phyloP scores from a whole-genome alignment of 139 green algal species.

The Raphidocelis subcapitata region DNA sequence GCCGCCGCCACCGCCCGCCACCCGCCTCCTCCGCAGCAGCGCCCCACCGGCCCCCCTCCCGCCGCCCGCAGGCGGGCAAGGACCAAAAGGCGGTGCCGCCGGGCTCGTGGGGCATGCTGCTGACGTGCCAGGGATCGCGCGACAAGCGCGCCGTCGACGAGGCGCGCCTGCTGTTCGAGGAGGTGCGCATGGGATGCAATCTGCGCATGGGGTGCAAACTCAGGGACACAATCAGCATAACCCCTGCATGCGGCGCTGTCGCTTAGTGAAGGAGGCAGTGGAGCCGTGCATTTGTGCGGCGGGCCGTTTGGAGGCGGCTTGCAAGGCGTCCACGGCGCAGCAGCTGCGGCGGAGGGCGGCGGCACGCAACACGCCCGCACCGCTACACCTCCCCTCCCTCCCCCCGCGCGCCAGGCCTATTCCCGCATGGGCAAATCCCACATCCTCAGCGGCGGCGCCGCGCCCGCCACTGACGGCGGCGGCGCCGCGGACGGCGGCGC shows the following conservation, averaged over 20 bases:
- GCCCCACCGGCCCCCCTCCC: too few species aligned
- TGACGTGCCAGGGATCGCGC: conserved; percentile 34
- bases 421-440: conserved; percentile 1
- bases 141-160: conserved; percentile 35
- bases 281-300: too few species aligned
- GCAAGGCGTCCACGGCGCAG: too few species aligned
- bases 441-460: neutral
- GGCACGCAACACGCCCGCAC: neutral
- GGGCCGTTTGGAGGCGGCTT: too few species aligned
- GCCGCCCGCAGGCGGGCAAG: too few species aligned
- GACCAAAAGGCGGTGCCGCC: conserved; percentile 31
- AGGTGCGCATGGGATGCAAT: too few species aligned
- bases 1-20: too few species aligned
- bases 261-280: too few species aligned
- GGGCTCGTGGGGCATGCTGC: conserved; percentile 24
- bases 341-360: neutral
- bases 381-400: neutral
- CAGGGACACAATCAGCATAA: neutral
- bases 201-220: conserved; percentile 23
- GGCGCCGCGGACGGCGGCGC: neutral
- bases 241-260: neutral
- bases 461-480: neutral
- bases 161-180: conserved; percentile 31
- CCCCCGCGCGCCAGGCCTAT: neutral
- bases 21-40: too few species aligned